phyloP scores from a whole-genome alignment of 2,329 filamentous ascomycete species.

The Colletotrichum eleusines region DNA sequence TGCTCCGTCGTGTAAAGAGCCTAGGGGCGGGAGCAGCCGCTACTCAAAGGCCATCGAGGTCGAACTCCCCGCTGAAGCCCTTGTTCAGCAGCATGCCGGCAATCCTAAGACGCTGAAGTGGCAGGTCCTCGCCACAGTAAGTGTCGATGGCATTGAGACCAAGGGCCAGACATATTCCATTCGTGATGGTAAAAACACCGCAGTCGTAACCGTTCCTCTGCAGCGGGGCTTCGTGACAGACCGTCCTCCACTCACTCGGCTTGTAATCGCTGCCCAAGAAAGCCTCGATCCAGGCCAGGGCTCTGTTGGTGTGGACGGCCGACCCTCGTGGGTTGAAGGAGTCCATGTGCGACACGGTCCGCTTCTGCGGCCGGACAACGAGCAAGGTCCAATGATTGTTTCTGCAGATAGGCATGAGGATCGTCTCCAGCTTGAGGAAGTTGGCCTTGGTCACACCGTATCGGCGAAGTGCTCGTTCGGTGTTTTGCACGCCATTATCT shows the following conservation, averaged over 20 bases:
- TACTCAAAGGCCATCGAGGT: conserved; percentile 54
- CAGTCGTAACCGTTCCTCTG: conserved; percentile 81
- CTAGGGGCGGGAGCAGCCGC: neutral
- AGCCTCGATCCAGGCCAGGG: conserved; percentile 67
- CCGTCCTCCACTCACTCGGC: conserved; percentile 69
- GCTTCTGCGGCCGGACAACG: conserved; percentile 71
- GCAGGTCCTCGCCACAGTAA: conserved; percentile 67
- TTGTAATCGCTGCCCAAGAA: conserved; percentile 67
- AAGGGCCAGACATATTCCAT: conserved; percentile 72
- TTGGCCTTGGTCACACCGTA: conserved; percentile 69
- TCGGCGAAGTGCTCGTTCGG: conserved; percentile 68
- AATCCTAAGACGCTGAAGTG: conserved; percentile 70
- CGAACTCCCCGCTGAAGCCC: conserved; percentile 74
- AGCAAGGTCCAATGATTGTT: conserved; percentile 78
- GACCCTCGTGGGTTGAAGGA: conserved; percentile 65
- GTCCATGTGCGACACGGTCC: conserved; percentile 77
- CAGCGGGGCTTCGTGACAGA: conserved; percentile 61
- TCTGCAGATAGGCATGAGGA: conserved; percentile 78
- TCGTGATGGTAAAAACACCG: conserved; percentile 82
- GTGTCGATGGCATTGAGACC: conserved; percentile 63
- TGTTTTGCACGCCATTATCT: conserved; percentile 59
- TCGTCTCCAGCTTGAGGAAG: conserved; percentile 73
- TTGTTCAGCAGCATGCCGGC: conserved; percentile 75
- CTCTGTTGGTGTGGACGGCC: conserved; percentile 55
- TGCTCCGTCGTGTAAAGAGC: neutral